phyloP scores from a whole-genome alignment of 2,329 filamentous ascomycete genomes.

The Venturia effusa region DNA sequence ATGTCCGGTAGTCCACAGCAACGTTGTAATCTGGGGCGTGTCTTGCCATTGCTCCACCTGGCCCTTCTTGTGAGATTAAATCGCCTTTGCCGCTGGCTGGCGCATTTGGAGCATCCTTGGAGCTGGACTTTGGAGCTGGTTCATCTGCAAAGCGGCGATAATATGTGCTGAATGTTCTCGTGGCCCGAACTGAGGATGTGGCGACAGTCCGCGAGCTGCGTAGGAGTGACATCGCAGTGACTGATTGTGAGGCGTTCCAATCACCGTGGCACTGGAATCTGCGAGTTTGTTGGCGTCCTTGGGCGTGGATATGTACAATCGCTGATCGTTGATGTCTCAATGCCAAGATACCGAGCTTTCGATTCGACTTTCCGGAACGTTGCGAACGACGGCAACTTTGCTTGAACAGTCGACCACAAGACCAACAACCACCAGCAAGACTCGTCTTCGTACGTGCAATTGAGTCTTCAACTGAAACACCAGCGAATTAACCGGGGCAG shows the following conservation, averaged over 20 bases:
- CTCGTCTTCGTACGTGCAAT: background rate
- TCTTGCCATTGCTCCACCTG: conserved; percentile 30
- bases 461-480: background rate
- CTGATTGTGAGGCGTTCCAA: background rate
- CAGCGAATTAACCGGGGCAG: conserved; percentile 16
- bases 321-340: background rate
- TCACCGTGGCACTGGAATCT: background rate
- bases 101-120: background rate
- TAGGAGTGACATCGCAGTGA: conserved; percentile 52
- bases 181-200: background rate
- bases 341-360: background rate
- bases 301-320: background rate
- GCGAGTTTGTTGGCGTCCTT: background rate
- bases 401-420: background rate
- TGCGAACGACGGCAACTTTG: background rate
- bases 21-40: conserved; percentile 76
- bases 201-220: conserved; percentile 24
- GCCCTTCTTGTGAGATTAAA: conserved; percentile 3
- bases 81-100: background rate
- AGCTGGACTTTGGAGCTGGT: conserved; percentile 3
- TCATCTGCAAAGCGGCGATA: conserved; percentile 1
- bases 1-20: conserved; percentile 77
- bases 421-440: background rate
- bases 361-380: background rate
- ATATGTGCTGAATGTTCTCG: background rate